Percentiles rank a stretch among this genome's conserved stretches.
phyloP scores from a whole-genome alignment of 2,329 filamentous ascomycete genomes.

The Hypoxylon sp. region DNA sequence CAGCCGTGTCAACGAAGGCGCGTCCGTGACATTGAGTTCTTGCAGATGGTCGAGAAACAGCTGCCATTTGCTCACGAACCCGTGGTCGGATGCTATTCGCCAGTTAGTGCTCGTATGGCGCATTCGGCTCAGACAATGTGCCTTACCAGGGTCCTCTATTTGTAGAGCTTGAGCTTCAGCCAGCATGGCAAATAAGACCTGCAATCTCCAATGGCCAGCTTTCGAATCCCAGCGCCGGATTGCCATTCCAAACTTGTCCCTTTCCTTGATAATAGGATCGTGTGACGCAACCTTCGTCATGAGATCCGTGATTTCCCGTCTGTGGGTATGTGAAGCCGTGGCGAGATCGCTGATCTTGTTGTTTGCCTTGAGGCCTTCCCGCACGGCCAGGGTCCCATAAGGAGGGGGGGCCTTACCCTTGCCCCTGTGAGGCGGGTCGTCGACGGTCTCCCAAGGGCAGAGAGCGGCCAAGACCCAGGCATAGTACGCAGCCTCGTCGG shows the following conservation, averaged over 20 bases:
- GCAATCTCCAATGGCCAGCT: constrained; percentile 71
- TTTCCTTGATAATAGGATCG: constrained; percentile 55
- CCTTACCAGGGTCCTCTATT: constrained; percentile 52
- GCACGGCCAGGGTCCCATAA: constrained; percentile 68
- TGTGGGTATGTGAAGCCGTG: constrained; percentile 68
- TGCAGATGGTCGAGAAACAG: constrained; percentile 63
- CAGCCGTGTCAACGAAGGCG: constrained; percentile 65
- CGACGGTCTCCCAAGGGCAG: constrained; percentile 72
- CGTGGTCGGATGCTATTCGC: constrained; percentile 38
- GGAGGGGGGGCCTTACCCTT: constrained; percentile 63
- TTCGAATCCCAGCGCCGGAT: constrained; percentile 74
- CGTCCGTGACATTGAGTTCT: constrained; percentile 64
- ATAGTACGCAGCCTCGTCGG: constrained; percentile 71
- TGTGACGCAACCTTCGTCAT: constrained; percentile 63
- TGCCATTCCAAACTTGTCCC: constrained; percentile 76
- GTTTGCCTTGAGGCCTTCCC: constrained; percentile 80
- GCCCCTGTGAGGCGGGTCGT: constrained; percentile 49
- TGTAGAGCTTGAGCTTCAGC: constrained; percentile 52
- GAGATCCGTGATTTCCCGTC: constrained; percentile 66
- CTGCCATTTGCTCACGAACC: constrained; percentile 60
- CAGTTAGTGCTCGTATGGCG: constrained; percentile 18
- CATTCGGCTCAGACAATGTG: not conserved
- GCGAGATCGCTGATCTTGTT: constrained; percentile 78
- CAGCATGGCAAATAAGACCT: constrained; percentile 72
- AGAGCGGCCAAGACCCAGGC: constrained; percentile 81